phyloP scores from a whole-genome alignment of 2,329 filamentous ascomycete species.

The Aspergillus sp. region DNA sequence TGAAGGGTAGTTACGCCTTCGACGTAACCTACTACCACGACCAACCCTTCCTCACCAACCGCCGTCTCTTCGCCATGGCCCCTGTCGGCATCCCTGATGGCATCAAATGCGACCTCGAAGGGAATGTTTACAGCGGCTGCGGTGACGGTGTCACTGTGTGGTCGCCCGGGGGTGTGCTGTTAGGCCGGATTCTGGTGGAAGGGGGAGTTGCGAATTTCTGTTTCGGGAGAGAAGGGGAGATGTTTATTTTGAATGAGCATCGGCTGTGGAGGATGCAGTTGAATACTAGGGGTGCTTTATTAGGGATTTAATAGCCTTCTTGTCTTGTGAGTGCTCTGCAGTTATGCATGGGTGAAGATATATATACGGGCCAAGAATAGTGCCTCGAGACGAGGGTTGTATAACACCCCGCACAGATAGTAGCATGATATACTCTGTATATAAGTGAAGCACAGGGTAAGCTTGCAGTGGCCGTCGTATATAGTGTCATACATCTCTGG shows the following conservation, averaged over 20 bases:
- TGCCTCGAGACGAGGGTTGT: too few species aligned
- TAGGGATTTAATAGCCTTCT: neutral
- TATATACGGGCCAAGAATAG: too few species aligned
- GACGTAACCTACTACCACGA: constrained; percentile 34
- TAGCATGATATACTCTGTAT: too few species aligned
- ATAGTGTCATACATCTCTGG: neutral
- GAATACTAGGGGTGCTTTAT: neutral
- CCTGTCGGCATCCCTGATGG: constrained; percentile 39
- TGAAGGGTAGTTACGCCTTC: constrained; percentile 36
- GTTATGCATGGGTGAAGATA: too few species aligned
- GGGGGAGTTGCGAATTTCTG: constrained; percentile 42
- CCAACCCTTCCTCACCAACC: constrained; percentile 39
- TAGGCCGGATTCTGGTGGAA: constrained; percentile 50
- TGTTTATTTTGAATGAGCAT: constrained; percentile 40
- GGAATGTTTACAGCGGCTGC: constrained; percentile 49
- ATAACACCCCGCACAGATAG: neutral
- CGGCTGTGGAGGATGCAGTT: constrained; percentile 38
- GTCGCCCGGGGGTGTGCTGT: constrained; percentile 39
- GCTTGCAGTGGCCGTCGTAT: neutral
- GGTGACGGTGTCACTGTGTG: constrained; percentile 50
- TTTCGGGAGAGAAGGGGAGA: constrained; percentile 32
- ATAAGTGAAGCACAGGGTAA: too few species aligned
- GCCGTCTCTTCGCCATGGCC: constrained; percentile 45
- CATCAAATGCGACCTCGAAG: constrained; percentile 44
- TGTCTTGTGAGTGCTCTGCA: neutral